phyloP scores from a whole-genome alignment of 495 filamentous ascomycete species.

The Penicillium antarcticum region DNA sequence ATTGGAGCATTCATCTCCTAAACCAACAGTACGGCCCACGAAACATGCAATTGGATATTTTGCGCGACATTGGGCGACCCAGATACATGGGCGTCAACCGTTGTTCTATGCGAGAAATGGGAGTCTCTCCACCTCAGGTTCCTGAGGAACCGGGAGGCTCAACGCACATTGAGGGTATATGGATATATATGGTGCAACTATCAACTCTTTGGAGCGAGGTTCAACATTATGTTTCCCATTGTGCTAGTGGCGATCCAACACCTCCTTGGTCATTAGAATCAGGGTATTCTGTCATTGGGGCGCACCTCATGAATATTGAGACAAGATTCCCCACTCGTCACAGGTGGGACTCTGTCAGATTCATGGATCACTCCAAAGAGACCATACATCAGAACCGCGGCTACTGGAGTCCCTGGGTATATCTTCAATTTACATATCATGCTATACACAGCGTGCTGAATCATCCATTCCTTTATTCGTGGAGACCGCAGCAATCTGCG shows the following conservation, averaged over 20 bases:
- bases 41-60: conserved; percentile 30
- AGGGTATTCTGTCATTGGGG: conserved; percentile 37
- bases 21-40: conserved; percentile 37
- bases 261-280: conserved; percentile 43
- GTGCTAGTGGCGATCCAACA: conserved; percentile 31
- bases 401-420: conserved; percentile 44
- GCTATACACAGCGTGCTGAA: conserved; percentile 41
- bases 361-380: conserved; percentile 35
- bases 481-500: conserved; percentile 39
- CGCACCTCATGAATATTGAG: conserved; percentile 40
- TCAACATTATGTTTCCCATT: conserved; percentile 36
- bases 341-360: conserved; percentile 40
- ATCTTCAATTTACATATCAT: conserved; percentile 43
- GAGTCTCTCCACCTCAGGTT: conserved; percentile 19
- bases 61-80: conserved; percentile 29
- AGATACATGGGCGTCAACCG: conserved; percentile 19
- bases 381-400: conserved; percentile 31
- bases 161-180: conserved; percentile 34
- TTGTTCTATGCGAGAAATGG: conserved; percentile 11
- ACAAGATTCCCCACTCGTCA: conserved; percentile 38
- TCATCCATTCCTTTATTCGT: conserved; percentile 44
- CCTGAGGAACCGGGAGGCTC: conserved; percentile 25
- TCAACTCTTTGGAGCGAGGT: conserved; percentile 40
- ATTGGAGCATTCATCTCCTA: conserved; percentile 45
- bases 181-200: conserved; percentile 37